Evolutionary conservation across 257 asterid species (phyloP), one percentile per base, ranked within the genome.

Genomic region (Solanum okadae): DNA sequence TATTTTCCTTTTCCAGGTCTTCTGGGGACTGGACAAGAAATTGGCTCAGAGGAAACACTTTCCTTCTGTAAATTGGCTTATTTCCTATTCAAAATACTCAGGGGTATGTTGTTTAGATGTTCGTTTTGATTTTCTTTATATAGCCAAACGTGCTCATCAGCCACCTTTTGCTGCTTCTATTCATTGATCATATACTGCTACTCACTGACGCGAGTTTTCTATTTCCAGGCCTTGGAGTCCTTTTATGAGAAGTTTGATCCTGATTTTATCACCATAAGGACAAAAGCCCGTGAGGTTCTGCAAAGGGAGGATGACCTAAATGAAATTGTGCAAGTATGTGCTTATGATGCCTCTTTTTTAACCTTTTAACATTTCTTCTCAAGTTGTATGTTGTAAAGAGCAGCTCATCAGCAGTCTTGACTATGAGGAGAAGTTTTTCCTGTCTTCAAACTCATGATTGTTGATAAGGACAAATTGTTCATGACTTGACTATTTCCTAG

Each of bases 21-120:
- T 96, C 92, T 96, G 99, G 99, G 99, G 99, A 87, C 96, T 96
- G 18, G 99, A 96, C 96, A 96, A 96, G 89, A 96, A 96, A 90
- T 90, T 96, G 92, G 99, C 99, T 5, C 99, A 96, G 89, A 91
- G 98, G 92, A 96, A 96, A 86, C 98, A 96, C 92, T 96, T 96
- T 61, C 99, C 99, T 85, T 95, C 99, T 89, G 99, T 96, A 84
- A 96, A 96, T 92, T 96, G 99, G 99, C 98, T 96, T 86, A 95
- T 96, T 89, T 96, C 99, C 85, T 95, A 96, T 94, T 96, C 99
- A 9, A 96, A 96, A 90, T 96, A 96, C 90, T 94, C 98, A 18
- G 95, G 95, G 96, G 98, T 96, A 92, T 75, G 93, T 89, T 65
- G 84, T 84, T 20, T 31, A 38, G 33, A 34, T 40, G 59, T 70